Evolutionary conservation across 257 asterid species (phyloP), one percentile per base, ranked within the genome.

Genomic region (Fraxinus cuspidata): DNA sequence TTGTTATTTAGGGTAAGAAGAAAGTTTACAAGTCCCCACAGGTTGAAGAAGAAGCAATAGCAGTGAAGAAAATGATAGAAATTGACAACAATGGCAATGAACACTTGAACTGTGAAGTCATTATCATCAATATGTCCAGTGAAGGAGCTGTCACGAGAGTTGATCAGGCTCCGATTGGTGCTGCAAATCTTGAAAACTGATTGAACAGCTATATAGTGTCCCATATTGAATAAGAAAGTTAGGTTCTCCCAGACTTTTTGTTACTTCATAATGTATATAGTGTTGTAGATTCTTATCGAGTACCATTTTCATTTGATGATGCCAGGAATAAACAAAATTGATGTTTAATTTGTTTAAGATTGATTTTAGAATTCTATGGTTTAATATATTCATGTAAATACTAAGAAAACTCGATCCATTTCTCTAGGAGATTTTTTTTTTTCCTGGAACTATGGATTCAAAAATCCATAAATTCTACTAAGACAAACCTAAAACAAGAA

Each of bases 1-100:
- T 89, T 47, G 89, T 89, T 75, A 82, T 89, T 19, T 89, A 91
- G 91, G 88, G 91, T 31, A 87, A 87, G 79, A 78, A 88, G 44
- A 85, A 82, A 80, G 91, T 85, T 75, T 83, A 88, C 47, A 65
- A 86, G 56, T 53, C 91, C 35, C 77, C 85, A 65, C 44, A 70
- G 6, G 56, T 31, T 5, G 91, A 81, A 65, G 86, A 69, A 35
- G 63, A 81, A 78, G 78, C 65, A 71, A 37, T 77, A 64, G 82
- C 90, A 15, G 85, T 80, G 1, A 85, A 83, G 75, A 82, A 90
- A 77, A 77, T n/a, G 47, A 49, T 29, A 31, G 69, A 75, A 21
- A 27, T 40, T 72, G 75, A 80, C 2, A 32, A 68, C 18, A 74
- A 15, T 18, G 63, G 60, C 58, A 71, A 67, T 71, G 79, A 53